Percentiles rank a stretch among this genome's conserved stretches.
These are phyloP conservation scores for Leccinum insigne DNA, from an alignment of 1,284 basidiomycete species.

Conservation along the genomic window DNA sequence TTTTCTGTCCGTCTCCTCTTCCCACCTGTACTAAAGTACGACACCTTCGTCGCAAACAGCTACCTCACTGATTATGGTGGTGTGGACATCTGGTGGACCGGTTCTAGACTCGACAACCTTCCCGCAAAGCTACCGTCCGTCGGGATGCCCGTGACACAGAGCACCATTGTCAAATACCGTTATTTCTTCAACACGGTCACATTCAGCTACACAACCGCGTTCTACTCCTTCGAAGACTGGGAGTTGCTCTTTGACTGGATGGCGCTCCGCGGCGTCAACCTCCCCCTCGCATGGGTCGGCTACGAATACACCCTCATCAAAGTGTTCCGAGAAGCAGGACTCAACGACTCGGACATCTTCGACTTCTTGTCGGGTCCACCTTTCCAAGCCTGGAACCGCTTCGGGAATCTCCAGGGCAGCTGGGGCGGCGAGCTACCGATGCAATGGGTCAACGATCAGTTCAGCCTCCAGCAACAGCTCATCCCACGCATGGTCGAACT, in stretches of 20 bases:
- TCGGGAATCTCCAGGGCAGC: slow-evolving; percentile 44
- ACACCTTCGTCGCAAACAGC: slow-evolving; percentile 18
- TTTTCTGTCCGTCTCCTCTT: background rate
- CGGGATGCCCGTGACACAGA: slow-evolving; percentile 32
- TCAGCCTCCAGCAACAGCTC: slow-evolving; percentile 38
- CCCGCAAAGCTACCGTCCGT: slow-evolving; percentile 33
- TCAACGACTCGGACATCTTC: slow-evolving; percentile 37
- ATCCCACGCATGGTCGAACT: slow-evolving; percentile 43
- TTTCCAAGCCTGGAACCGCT: slow-evolving; percentile 45
- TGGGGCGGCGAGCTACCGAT: slow-evolving; percentile 39
- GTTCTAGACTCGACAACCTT: slow-evolving; percentile 38
- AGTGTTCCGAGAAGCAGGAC: slow-evolving; percentile 40
- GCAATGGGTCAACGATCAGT: slow-evolving; percentile 43
- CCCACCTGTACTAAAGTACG: background rate
- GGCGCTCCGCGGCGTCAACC: slow-evolving; percentile 6
- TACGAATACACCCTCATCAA: slow-evolving; percentile 41
- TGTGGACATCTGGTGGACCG: slow-evolving; percentile 46
- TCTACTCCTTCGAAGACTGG: slow-evolving; percentile 44
- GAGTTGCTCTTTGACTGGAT: slow-evolving; percentile 47
- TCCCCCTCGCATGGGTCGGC: slow-evolving; percentile 43
- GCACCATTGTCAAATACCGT: slow-evolving; percentile 40
- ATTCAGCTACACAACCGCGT: slow-evolving; percentile 43
- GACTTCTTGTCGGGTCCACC: slow-evolving; percentile 42
- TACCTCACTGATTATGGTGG: slow-evolving; percentile 39
- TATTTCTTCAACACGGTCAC: slow-evolving; percentile 47